A percentile compares a stretch with the other conserved stretches of the same genome.
Conservation (phyloP, 23 red algal genomes). For the Pyropia haitanensis region DNA sequence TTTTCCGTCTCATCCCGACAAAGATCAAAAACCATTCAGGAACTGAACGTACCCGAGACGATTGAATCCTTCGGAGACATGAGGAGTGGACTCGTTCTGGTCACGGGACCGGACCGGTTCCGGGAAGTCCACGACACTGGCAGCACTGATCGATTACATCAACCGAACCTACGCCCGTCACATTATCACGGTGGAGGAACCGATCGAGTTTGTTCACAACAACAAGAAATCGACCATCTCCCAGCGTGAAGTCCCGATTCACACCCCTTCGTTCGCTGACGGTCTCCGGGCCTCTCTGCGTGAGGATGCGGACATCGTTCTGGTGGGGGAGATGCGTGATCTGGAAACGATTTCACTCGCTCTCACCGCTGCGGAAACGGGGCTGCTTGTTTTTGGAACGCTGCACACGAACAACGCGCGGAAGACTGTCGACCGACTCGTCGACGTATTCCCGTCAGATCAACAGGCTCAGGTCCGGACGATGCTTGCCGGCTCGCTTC, state of each 20-base stretch:
- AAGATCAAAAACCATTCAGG: conserved; percentile 2
- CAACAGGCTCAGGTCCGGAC: neutral
- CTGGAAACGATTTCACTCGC: neutral
- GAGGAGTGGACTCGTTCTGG: neutral
- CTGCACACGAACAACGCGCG: neutral
- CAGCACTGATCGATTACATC: neutral
- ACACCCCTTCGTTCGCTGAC: neutral
- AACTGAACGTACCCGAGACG: conserved; percentile 1
- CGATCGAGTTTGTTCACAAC: conserved; percentile 5
- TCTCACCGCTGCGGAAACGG: conserved; percentile 1
- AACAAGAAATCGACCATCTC: neutral
- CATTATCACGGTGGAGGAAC: neutral
- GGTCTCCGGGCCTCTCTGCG: neutral
- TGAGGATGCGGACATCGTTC: neutral
- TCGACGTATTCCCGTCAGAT: neutral
- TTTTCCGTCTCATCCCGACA: neutral
- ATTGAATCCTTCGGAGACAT: neutral
- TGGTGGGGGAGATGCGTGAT: conserved; percentile 2
- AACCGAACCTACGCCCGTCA: neutral
- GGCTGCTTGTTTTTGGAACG: neutral
- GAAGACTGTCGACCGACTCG: neutral
- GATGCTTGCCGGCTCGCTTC: too few relatives aligned
- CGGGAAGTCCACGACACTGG: conserved; percentile 1
- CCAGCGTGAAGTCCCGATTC: neutral
- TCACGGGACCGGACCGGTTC: conserved; percentile 1